A percentile compares a stretch with the other conserved stretches of the same genome.
Conservation (phyloP, 306 rosid genomes). For the Vigna nakashimae region DNA sequence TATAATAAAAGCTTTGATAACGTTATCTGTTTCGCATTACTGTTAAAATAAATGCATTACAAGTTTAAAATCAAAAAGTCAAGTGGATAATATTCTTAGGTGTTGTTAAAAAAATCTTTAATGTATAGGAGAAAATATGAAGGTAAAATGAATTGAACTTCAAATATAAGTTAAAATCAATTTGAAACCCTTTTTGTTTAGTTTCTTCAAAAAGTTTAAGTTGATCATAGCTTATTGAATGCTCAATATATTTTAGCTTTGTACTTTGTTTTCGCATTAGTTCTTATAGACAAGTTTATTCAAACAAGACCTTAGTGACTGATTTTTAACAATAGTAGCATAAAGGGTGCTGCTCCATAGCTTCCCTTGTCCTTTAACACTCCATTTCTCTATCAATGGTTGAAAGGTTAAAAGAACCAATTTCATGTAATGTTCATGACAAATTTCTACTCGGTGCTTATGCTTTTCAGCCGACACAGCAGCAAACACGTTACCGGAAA, state of each 20-base stretch:
- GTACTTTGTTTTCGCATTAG: background rate
- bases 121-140: too few relatives aligned
- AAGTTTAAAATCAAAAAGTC: background rate
- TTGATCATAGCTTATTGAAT: background rate
- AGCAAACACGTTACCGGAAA: conserved; percentile 93
- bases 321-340: background rate
- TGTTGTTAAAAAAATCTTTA: too few relatives aligned
- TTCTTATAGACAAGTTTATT: background rate
- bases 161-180: too few relatives aligned
- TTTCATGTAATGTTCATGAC: conserved; percentile 20
- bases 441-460: conserved; percentile 19
- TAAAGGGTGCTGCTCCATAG: background rate
- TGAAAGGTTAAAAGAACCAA: background rate
- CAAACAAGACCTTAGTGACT: background rate
- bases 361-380: background rate
- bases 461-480: conserved; percentile 83
- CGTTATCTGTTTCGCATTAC: background rate
- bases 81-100: background rate
- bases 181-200: background rate
- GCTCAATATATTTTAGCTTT: background rate
- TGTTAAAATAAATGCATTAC: background rate
- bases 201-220: too few relatives aligned
- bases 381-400: background rate
- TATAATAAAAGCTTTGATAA: background rate
- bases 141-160: background rate